Evolutionary conservation across 208 protist species (phyloP).

Genomic region (Crithidia expoeki): DNA sequence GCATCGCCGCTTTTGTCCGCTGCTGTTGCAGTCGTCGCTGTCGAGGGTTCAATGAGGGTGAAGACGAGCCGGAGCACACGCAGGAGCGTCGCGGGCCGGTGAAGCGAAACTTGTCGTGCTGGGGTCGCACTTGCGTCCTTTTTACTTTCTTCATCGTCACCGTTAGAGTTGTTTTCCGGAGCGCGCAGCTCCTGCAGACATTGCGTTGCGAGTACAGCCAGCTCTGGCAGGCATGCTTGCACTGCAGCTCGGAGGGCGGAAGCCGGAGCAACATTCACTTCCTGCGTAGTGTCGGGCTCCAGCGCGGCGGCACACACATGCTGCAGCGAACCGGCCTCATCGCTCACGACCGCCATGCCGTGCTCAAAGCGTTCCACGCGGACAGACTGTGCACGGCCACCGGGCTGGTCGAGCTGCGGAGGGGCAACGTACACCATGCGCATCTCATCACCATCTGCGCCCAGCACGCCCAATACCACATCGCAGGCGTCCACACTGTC

Average conservation of each 20-base stretch:
- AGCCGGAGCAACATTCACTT: slow-evolving; percentile 31
- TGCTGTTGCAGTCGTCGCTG: neutral
- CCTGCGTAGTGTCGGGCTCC: slow-evolving; percentile 52
- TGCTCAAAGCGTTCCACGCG: slow-evolving; percentile 62
- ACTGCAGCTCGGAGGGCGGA: slow-evolving; percentile 22
- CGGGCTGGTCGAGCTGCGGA: slow-evolving; percentile 37
- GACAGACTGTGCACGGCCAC: slow-evolving; percentile 34
- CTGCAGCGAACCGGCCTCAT: slow-evolving; percentile 41
- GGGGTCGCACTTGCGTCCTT: neutral
- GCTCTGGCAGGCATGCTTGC: slow-evolving; percentile 34
- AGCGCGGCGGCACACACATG: slow-evolving; percentile 54
- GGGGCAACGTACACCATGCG: slow-evolving; percentile 56
- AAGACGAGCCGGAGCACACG: slow-evolving; percentile 48
- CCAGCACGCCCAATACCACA: slow-evolving; percentile 63
- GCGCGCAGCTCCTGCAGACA: slow-evolving; percentile 14
- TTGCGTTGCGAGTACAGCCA: slow-evolving; percentile 22
- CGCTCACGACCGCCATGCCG: slow-evolving; percentile 45
- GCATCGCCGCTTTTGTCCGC: neutral
- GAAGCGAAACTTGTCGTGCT: slow-evolving; percentile 7
- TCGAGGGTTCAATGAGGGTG: slow-evolving; percentile 9
- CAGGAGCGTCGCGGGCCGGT: slow-evolving; percentile 33
- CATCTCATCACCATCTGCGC: slow-evolving; percentile 81
- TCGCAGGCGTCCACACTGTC: slow-evolving; percentile 9
- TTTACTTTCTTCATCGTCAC: neutral
- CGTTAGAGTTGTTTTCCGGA: neutral